Conservation (phyloP, 331 rosid species). For the Phaseolus coccineus region DNA sequence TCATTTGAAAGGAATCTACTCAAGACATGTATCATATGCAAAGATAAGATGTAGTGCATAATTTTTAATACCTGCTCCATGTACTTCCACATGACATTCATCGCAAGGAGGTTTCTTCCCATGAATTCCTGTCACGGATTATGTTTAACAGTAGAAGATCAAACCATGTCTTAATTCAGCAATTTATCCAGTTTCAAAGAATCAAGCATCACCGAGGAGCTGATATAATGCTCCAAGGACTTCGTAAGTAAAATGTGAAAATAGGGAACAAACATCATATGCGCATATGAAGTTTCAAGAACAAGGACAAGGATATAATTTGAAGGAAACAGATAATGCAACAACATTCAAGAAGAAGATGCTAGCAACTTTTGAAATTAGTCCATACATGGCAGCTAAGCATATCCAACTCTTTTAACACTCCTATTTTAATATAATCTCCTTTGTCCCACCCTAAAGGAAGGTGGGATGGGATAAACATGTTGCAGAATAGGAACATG, state of each 20-base stretch:
- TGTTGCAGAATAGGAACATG: neutral
- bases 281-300: neutral
- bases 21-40: neutral
- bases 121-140: constrained; percentile 78
- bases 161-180: neutral
- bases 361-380: neutral
- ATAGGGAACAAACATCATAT: constrained; percentile 3
- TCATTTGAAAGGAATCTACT: constrained; percentile 16
- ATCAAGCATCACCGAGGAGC: neutral
- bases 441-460: neutral
- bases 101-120: constrained; percentile 94
- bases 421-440: neutral
- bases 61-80: constrained; percentile 81
- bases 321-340: constrained; percentile 2
- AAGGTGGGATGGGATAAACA: neutral
- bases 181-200: constrained; percentile 31
- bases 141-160: constrained; percentile 28
- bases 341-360: constrained; percentile 6
- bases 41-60: constrained; percentile 20
- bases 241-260: neutral
- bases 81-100: constrained; percentile 99
- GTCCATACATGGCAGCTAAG: neutral
- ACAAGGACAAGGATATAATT: too few relatives aligned
- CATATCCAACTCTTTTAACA: neutral
- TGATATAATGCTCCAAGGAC: neutral